Evolutionary conservation across 352 stramenopile genomes (phyloP).

Genomic region (Phytopythium cucurbitacearum): DNA sequence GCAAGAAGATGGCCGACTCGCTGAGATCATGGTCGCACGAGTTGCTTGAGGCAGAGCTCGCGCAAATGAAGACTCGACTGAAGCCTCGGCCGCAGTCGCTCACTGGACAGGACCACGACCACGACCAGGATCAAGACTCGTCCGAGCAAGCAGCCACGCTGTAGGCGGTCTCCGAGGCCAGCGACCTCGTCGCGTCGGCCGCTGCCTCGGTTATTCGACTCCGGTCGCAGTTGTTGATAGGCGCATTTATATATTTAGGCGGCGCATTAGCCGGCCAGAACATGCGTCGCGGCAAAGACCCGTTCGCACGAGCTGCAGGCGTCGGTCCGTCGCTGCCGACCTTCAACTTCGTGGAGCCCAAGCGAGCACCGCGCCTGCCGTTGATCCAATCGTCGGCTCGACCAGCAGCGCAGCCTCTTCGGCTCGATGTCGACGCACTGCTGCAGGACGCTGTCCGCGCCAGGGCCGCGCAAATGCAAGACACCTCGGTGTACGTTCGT

Average conservation of each 20-base stretch:
- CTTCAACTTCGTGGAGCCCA: slow-evolving; percentile 67
- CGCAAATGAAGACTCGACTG: slow-evolving; percentile 65
- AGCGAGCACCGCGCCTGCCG: not conserved
- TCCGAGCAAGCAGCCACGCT: slow-evolving; percentile 38
- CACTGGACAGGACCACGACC: slow-evolving; percentile 1
- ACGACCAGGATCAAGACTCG: slow-evolving; percentile 4
- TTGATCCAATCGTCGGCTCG: too few relatives aligned
- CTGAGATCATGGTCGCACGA: slow-evolving; percentile 69
- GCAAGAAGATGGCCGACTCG: slow-evolving; percentile 77
- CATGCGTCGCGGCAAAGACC: slow-evolving; percentile 6
- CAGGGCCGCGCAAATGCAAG: slow-evolving; percentile 14
- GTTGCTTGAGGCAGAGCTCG: slow-evolving; percentile 58
- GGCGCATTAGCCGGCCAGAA: too few relatives aligned
- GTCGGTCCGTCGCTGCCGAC: slow-evolving; percentile 33
- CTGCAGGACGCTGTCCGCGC: slow-evolving; percentile 13
- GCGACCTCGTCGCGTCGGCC: too few relatives aligned
- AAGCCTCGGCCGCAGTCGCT: slow-evolving; percentile 27
- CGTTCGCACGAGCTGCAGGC: slow-evolving; percentile 18
- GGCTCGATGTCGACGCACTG: slow-evolving; percentile 12
- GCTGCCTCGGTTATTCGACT: too few relatives aligned
- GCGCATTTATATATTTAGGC: too few relatives aligned
- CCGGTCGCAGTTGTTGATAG: too few relatives aligned
- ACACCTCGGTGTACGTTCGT: slow-evolving; percentile 13
- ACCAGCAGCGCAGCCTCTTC: not conserved
- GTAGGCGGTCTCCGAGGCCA: slow-evolving; percentile 10